Evolutionary conservation across 805 yeast genomes (phyloP).

Genomic region (Cyberlindnera veronae): DNA sequence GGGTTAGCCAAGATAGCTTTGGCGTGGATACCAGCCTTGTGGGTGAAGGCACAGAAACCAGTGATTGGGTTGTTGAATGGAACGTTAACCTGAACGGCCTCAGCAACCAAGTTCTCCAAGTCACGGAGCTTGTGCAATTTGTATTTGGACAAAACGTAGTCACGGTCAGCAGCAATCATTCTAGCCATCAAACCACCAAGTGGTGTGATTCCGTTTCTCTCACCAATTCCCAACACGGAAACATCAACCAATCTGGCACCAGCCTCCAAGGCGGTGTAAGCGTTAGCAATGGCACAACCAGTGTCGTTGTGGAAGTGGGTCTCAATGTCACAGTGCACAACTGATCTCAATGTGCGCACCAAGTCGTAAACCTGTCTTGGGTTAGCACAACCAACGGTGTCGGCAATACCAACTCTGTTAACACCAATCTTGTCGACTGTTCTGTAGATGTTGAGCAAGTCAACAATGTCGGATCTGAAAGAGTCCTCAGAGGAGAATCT

Average conservation of each 20-base stretch:
- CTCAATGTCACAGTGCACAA: constrained; percentile 95
- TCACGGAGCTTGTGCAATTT: constrained; percentile 95
- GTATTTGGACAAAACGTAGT: constrained; percentile 89
- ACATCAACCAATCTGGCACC: constrained; percentile 96
- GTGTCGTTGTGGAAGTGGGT: constrained; percentile 99
- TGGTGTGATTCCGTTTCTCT: constrained; percentile 97
- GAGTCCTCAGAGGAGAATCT: constrained; percentile 97
- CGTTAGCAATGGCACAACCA: constrained; percentile 98
- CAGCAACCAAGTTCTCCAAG: constrained; percentile 92
- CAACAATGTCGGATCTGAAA: constrained; percentile 94
- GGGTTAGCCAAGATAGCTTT: constrained; percentile 98
- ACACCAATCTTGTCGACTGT: constrained; percentile 97
- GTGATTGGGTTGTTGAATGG: constrained; percentile 99
- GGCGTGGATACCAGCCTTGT: constrained; percentile 99
- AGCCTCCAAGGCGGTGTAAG: constrained; percentile 96
- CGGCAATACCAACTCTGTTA: constrained; percentile 98
- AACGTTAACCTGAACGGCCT: constrained; percentile 93
- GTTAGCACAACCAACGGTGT: constrained; percentile 98
- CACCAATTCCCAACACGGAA: constrained; percentile 96
- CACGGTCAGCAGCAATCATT: constrained; percentile 98
- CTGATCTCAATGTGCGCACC: constrained; percentile 87
- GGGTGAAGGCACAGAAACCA: constrained; percentile 99
- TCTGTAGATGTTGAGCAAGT: constrained; percentile 88
- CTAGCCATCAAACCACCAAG: constrained; percentile 98
- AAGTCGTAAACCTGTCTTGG: constrained; percentile 98